Percentiles rank a stretch among this genome's conserved stretches.
These are phyloP conservation scores for Yamadazyma tumulicola DNA, from an alignment of 805 yeast species.

Conservation along the genomic window DNA sequence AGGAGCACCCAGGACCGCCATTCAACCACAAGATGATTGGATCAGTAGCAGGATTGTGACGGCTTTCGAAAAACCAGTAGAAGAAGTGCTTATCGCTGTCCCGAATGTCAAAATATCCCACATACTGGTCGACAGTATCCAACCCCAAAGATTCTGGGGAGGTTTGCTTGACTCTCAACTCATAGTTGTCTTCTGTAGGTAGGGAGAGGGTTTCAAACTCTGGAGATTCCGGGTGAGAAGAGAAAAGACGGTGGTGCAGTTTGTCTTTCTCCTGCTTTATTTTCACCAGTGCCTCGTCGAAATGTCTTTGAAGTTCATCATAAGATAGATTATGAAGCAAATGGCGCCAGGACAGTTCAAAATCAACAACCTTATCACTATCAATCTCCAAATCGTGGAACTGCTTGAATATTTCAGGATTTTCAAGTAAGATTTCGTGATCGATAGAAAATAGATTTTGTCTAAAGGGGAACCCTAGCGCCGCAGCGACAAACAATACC, in stretches of 20 bases:
- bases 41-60: slow-evolving; percentile 30
- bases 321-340: slow-evolving; percentile 3
- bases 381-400: slow-evolving; percentile 5
- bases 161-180: slow-evolving; percentile 8
- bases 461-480: slow-evolving; percentile 1
- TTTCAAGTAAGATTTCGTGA: slow-evolving; percentile 9
- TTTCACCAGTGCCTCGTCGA: slow-evolving; percentile 1
- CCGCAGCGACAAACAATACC: not conserved
- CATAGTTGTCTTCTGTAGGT: slow-evolving; percentile 3
- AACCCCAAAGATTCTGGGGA: slow-evolving; percentile 63
- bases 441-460: slow-evolving; percentile 8
- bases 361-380: slow-evolving; percentile 1
- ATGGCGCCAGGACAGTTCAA: slow-evolving; percentile 6
- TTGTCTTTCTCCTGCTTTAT: not conserved
- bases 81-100: slow-evolving; percentile 53
- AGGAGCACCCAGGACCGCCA: slow-evolving; percentile 33
- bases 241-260: not conserved
- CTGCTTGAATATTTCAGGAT: slow-evolving; percentile 10
- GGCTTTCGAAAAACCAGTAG: slow-evolving; percentile 31
- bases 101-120: slow-evolving; percentile 78
- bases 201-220: slow-evolving; percentile 6
- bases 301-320: slow-evolving; percentile 2
- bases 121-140: slow-evolving; percentile 72
- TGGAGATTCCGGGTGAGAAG: not conserved
- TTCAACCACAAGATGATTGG: slow-evolving; percentile 30